These are phyloP conservation scores for Penicillium riverlandense DNA, from an alignment of 495 filamentous ascomycete genomes.

Conservation along the genomic window DNA sequence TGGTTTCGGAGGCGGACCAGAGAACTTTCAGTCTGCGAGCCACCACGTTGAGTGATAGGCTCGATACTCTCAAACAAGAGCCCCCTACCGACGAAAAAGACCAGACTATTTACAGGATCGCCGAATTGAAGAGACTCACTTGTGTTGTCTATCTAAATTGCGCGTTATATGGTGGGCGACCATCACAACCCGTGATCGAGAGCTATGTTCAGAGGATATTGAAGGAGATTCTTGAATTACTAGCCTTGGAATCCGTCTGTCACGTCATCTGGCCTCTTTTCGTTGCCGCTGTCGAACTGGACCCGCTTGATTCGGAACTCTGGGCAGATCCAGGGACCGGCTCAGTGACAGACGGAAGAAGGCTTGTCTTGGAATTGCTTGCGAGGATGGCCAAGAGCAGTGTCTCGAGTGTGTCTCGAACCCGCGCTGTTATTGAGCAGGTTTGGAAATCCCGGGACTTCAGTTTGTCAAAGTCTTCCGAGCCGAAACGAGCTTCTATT, in stretches of 20 bases:
- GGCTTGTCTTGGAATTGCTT: conserved; percentile 5
- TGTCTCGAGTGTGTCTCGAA: conserved; percentile 10
- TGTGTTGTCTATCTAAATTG: conserved; percentile 10
- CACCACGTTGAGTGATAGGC: not conserved
- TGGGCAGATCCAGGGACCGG: conserved; percentile 1
- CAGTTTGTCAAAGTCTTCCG: not conserved
- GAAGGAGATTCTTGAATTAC: not conserved
- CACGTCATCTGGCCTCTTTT: conserved; percentile 12
- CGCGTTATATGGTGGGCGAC: conserved; percentile 8
- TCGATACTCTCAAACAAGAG: not conserved
- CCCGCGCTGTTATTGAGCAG: conserved; percentile 9
- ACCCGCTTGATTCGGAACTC: conserved; percentile 8
- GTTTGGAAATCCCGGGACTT: conserved; percentile 11
- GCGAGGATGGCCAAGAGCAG: conserved; percentile 6
- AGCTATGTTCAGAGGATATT: conserved; percentile 2
- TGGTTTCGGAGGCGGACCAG: not conserved
- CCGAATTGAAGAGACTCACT: conserved; percentile 10
- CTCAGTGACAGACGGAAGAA: not conserved
- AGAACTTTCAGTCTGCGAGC: not conserved
- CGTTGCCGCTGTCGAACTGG: conserved; percentile 15
- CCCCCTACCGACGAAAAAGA: not conserved
- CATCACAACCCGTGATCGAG: not conserved
- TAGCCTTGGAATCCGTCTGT: not conserved
- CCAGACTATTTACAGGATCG: conserved; percentile 1
- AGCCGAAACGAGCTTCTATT: not conserved